phyloP scores from a whole-genome alignment of 345 rosid genomes.

The Aurinia saxatilis region DNA sequence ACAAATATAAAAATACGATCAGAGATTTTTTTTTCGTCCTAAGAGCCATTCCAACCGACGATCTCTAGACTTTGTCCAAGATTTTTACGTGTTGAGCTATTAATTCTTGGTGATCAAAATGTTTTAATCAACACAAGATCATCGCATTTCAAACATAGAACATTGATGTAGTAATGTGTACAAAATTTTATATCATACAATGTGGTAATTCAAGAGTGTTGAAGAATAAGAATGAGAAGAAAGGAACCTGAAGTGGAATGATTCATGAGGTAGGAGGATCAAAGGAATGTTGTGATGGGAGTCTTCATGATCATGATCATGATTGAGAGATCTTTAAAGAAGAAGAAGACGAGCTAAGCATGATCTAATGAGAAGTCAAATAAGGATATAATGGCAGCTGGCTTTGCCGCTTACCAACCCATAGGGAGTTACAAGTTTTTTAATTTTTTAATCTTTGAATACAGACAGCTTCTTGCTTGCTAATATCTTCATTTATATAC shows the following conservation, averaged over 20 bases:
- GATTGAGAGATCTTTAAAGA: constrained; percentile 24
- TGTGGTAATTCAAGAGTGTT: background rate
- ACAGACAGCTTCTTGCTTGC: background rate
- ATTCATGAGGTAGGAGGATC: constrained; percentile 20
- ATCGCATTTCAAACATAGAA: background rate
- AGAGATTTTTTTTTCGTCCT: too few species aligned
- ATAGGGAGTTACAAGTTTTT: background rate
- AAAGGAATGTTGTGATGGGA: constrained; percentile 8
- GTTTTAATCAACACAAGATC: background rate
- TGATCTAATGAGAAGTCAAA: constrained; percentile 40
- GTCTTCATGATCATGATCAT: constrained; percentile 9
- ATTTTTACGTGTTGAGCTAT: too few species aligned
- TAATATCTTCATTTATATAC: background rate
- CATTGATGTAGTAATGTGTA: too few species aligned
- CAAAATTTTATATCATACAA: too few species aligned
- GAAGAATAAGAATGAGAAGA: too few species aligned
- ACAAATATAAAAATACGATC: too few species aligned
- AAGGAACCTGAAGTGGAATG: constrained; percentile 22
- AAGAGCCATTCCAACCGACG: too few species aligned
- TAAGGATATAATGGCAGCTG: constrained; percentile 38
- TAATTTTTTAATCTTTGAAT: background rate
- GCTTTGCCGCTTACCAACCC: constrained; percentile 51
- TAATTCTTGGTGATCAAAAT: too few species aligned
- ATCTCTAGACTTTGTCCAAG: too few species aligned
- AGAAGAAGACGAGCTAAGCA: constrained; percentile 37